Conservation (phyloP, 2,329 filamentous ascomycete genomes). For the Stemphylium lycopersici region DNA sequence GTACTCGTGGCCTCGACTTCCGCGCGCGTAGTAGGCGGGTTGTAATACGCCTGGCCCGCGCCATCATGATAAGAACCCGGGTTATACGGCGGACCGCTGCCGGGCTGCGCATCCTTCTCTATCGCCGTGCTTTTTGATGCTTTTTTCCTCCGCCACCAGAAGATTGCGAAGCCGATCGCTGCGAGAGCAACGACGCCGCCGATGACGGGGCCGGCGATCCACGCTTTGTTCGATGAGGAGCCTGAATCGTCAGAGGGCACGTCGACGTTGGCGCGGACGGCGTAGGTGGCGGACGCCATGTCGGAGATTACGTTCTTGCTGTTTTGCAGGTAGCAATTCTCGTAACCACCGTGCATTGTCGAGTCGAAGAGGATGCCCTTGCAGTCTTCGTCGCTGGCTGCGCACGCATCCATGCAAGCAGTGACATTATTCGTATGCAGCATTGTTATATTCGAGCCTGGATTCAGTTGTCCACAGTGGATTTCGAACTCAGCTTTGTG, state of each 20-base stretch:
- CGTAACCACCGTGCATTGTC: slow-evolving; percentile 28
- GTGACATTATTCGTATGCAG: slow-evolving; percentile 38
- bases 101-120: neutral
- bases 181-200: slow-evolving; percentile 26
- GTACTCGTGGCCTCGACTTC: slow-evolving; percentile 13
- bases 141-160: slow-evolving; percentile 22
- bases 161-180: slow-evolving; percentile 20
- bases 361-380: slow-evolving; percentile 38
- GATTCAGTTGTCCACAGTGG: slow-evolving; percentile 38
- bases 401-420: slow-evolving; percentile 40
- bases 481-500: slow-evolving; percentile 33
- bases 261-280: slow-evolving; percentile 18
- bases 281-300: slow-evolving; percentile 28
- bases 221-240: slow-evolving; percentile 25
- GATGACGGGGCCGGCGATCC: slow-evolving; percentile 39
- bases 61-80: neutral
- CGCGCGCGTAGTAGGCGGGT: neutral
- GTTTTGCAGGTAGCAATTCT: slow-evolving; percentile 45
- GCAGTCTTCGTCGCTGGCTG: slow-evolving; percentile 28
- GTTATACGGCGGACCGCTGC: no score
- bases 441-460: slow-evolving; percentile 37
- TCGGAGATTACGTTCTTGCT: slow-evolving; percentile 30
- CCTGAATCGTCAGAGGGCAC: slow-evolving; percentile 3
- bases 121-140: slow-evolving; percentile 1
- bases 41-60: slow-evolving; percentile 5